A percentile compares a stretch with the other conserved stretches of the same genome.
These are phyloP conservation scores for Marasmius oreades DNA, from an alignment of 1,284 basidiomycete species.

Conservation along the genomic window DNA sequence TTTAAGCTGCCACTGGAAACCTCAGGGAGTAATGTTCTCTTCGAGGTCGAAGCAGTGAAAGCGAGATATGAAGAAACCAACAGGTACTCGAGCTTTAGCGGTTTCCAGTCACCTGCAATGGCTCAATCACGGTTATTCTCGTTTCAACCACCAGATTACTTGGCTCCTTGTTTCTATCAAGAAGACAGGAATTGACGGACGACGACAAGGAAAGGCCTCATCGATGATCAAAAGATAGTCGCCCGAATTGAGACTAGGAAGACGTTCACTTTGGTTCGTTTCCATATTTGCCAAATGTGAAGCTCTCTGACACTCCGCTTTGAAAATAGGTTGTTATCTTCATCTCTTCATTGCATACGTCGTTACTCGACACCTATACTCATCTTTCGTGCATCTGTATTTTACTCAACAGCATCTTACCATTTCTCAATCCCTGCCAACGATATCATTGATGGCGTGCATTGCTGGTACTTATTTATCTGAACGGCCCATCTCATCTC, in stretches of 20 bases:
- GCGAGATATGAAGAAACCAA: slow-evolving; percentile 64
- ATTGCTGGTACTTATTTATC: no score
- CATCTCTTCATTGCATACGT: no score
- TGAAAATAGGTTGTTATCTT: no score
- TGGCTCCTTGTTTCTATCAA: slow-evolving; percentile 57
- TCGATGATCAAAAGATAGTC: background rate
- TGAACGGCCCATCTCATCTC: no score
- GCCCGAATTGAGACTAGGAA: background rate
- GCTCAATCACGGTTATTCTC: background rate
- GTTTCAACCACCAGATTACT: slow-evolving; percentile 34
- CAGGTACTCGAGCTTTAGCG: slow-evolving; percentile 50
- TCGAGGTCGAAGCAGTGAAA: slow-evolving; percentile 43
- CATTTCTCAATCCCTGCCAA: no score
- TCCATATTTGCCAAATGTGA: no score
- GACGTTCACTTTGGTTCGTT: background rate
- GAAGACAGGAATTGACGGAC: slow-evolving; percentile 45
- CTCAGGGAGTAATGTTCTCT: background rate
- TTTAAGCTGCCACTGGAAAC: background rate
- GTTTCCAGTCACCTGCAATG: no score
- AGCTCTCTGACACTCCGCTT: no score
- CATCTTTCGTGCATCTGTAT: no score
- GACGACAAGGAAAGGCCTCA: slow-evolving; percentile 8
- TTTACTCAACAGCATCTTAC: no score
- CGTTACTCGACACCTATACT: no score
- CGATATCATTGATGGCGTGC: no score